A percentile compares a stretch with the other conserved stretches of the same genome.
These are phyloP conservation scores for Suhomyces prunicola DNA, from an alignment of 805 yeast genomes.

Conservation along the genomic window DNA sequence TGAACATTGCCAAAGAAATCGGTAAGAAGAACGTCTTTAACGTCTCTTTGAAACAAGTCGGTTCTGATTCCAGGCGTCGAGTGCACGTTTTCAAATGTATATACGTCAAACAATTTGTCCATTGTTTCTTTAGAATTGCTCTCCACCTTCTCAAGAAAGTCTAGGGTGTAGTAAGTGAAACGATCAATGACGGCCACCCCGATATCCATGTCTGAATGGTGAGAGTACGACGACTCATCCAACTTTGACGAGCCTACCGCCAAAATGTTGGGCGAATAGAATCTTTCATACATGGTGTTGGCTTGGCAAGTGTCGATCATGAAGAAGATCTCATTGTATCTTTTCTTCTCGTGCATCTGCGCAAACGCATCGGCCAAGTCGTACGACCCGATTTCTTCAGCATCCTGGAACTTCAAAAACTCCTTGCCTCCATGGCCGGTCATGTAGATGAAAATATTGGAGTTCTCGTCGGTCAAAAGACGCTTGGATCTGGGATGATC, in stretches of 20 bases:
- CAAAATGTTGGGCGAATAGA: slow-evolving; percentile 87
- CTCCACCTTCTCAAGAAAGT: slow-evolving; percentile 78
- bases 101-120: slow-evolving; percentile 80
- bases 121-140: slow-evolving; percentile 72
- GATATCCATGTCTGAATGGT: slow-evolving; percentile 90
- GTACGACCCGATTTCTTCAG: slow-evolving; percentile 93
- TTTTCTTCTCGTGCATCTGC: slow-evolving; percentile 93
- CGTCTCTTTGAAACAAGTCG: slow-evolving; percentile 67
- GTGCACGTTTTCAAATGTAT: slow-evolving; percentile 80
- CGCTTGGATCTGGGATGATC: slow-evolving; percentile 93
- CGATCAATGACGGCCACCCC: slow-evolving; percentile 98
- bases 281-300: slow-evolving; percentile 91
- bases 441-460: slow-evolving; percentile 89
- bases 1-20: slow-evolving; percentile 95
- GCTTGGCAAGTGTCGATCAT: slow-evolving; percentile 99
- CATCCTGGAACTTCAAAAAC: slow-evolving; percentile 95
- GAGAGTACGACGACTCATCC: slow-evolving; percentile 91
- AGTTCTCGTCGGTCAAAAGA: slow-evolving; percentile 85
- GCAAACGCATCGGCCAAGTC: slow-evolving; percentile 97
- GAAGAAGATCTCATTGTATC: slow-evolving; percentile 92
- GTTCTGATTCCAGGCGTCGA: slow-evolving; percentile 92
- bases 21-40: slow-evolving; percentile 70
- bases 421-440: slow-evolving; percentile 99
- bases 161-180: slow-evolving; percentile 88
- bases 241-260: slow-evolving; percentile 89